Evolutionary conservation across 768 basidiomycete species (phyloP).

Genomic region (Serendipita sp.): DNA sequence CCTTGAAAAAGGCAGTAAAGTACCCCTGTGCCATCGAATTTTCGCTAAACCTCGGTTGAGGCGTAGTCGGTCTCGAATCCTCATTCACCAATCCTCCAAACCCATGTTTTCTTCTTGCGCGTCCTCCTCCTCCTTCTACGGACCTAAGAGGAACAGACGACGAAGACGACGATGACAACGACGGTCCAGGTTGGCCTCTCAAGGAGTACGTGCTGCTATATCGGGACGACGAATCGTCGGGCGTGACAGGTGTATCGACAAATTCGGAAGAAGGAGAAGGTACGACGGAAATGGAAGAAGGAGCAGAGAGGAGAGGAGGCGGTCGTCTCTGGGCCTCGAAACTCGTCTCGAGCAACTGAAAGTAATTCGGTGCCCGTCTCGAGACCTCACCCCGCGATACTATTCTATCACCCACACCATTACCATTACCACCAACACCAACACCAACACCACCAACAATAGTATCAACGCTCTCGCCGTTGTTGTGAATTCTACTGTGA

Average conservation of each 20-base stretch:
- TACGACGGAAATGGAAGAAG: neutral
- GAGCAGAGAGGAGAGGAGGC: neutral
- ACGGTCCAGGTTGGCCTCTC: too few relatives aligned
- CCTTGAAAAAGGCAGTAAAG: constrained; percentile 82
- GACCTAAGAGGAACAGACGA: too few relatives aligned
- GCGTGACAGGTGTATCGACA: constrained; percentile 24
- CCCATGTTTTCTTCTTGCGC: too few relatives aligned
- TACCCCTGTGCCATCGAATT: constrained; percentile 82
- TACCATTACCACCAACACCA: too few relatives aligned
- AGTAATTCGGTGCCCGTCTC: constrained; percentile 53
- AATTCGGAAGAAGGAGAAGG: too few relatives aligned
- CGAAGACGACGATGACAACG: too few relatives aligned
- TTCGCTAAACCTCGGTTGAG: constrained; percentile 30
- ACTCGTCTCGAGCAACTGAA: constrained; percentile 60
- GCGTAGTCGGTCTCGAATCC: neutral
- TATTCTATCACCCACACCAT: too few relatives aligned
- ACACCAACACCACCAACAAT: too few relatives aligned
- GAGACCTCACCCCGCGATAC: too few relatives aligned
- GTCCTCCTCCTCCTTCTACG: too few relatives aligned
- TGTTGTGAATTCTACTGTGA: constrained; percentile 8
- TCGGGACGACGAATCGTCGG: constrained; percentile 19
- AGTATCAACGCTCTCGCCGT: too few relatives aligned
- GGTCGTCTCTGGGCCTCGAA: neutral
- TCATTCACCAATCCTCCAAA: neutral
- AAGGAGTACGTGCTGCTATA: too few relatives aligned